Evolutionary conservation across 108 stramenopile species (phyloP).

Genomic region (Cyclotella sp.): DNA sequence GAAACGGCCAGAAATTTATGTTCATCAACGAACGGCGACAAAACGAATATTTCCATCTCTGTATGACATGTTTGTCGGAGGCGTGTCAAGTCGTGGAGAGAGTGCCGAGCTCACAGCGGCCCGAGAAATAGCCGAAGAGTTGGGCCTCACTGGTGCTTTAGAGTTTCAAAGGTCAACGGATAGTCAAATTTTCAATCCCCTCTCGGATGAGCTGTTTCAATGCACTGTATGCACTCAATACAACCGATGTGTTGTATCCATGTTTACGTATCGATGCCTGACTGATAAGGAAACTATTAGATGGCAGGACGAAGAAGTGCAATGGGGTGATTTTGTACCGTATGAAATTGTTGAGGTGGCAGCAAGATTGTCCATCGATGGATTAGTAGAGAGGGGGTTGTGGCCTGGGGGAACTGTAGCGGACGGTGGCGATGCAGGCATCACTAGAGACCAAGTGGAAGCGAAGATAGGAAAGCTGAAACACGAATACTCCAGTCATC

Average conservation of each 20-base stretch:
- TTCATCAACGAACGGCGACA: slow-evolving; percentile 67
- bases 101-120: slow-evolving; percentile 60
- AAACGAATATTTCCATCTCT: slow-evolving; percentile 84
- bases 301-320: slow-evolving; percentile 89
- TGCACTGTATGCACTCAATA: slow-evolving; percentile 80
- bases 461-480: slow-evolving; percentile 1
- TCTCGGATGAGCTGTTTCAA: slow-evolving; percentile 56
- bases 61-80: slow-evolving; percentile 91
- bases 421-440: background rate
- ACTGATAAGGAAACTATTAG: slow-evolving; percentile 47
- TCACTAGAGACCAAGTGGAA: slow-evolving; percentile 1
- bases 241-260: slow-evolving; percentile 81
- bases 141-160: slow-evolving; percentile 61
- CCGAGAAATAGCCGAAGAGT: slow-evolving; percentile 82
- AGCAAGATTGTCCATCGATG: slow-evolving; percentile 62
- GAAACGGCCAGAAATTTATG: slow-evolving; percentile 55
- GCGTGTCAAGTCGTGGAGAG: slow-evolving; percentile 67
- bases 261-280: slow-evolving; percentile 60
- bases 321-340: slow-evolving; percentile 78
- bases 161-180: slow-evolving; percentile 3
- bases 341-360: slow-evolving; percentile 60
- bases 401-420: slow-evolving; percentile 70
- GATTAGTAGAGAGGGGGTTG: slow-evolving; percentile 34
- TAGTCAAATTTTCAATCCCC: slow-evolving; percentile 18
- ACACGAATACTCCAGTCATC: slow-evolving; percentile 1